Evolutionary conservation across 1,284 basidiomycete genomes (phyloP).

Genomic region (Cutaneotrichosporon sp.): DNA sequence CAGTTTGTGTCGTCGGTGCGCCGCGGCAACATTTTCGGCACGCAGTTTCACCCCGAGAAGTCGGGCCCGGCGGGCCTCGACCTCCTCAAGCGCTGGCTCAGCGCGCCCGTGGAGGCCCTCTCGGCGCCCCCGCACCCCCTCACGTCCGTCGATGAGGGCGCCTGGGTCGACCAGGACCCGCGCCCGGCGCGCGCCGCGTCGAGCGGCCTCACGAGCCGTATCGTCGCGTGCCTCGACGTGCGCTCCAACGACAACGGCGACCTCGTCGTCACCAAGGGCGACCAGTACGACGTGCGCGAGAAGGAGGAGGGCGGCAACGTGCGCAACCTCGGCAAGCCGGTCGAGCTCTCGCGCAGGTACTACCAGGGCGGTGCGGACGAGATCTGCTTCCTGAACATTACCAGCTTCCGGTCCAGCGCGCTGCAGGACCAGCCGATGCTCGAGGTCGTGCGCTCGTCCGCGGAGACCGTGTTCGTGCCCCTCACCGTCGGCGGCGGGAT

Average conservation of each 20-base stretch:
- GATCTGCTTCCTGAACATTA: slow-evolving; percentile 97
- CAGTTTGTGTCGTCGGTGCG: slow-evolving; percentile 86
- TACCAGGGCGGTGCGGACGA: slow-evolving; percentile 92
- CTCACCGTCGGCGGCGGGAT: slow-evolving; percentile 98
- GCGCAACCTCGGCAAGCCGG: slow-evolving; percentile 96
- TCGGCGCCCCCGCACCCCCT: slow-evolving; percentile 29
- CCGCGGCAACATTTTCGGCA: slow-evolving; percentile 85
- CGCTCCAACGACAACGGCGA: slow-evolving; percentile 95
- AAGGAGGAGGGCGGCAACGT: slow-evolving; percentile 69
- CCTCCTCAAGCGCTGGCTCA: slow-evolving; percentile 81
- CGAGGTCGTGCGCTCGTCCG: slow-evolving; percentile 85
- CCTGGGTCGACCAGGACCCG: slow-evolving; percentile 19
- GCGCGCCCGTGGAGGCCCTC: slow-evolving; percentile 52
- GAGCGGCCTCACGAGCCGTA: slow-evolving; percentile 83
- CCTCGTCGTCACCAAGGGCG: slow-evolving; percentile 98
- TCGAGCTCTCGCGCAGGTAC: slow-evolving; percentile 85
- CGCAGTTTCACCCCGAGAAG: slow-evolving; percentile 99
- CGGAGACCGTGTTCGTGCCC: slow-evolving; percentile 93
- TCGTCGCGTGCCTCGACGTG: slow-evolving; percentile 98
- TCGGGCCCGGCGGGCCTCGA: slow-evolving; percentile 87
- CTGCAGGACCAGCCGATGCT: slow-evolving; percentile 98
- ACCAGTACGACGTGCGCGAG: slow-evolving; percentile 98
- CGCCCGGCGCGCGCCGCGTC: slow-evolving; percentile 40
- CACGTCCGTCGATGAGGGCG: not conserved
- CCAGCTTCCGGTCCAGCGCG: slow-evolving; percentile 95